Conservation (phyloP, 345 rosid genomes). For the Abelmoschus esculentus region DNA sequence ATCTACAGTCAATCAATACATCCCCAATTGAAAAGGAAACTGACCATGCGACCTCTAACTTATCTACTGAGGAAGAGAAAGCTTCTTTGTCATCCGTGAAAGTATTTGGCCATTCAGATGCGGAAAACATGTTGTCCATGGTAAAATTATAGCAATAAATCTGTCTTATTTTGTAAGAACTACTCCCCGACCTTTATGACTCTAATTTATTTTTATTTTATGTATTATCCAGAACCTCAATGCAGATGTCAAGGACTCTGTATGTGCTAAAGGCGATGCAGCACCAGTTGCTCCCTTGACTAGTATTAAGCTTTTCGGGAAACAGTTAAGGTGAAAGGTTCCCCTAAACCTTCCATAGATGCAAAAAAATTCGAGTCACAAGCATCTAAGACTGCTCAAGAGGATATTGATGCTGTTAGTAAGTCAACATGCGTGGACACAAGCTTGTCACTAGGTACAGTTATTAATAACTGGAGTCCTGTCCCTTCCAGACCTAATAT, state of each 20-base stretch:
- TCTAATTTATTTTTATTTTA: background rate
- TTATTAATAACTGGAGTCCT: background rate
- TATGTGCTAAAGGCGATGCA: constrained; percentile 13
- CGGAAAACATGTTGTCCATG: constrained; percentile 15
- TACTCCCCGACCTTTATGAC: background rate
- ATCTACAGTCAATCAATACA: constrained; percentile 24
- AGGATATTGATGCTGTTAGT: constrained; percentile 8
- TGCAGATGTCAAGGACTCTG: constrained; percentile 13
- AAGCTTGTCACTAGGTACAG: constrained; percentile 34
- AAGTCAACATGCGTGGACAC: constrained; percentile 24
- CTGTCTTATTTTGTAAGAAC: background rate
- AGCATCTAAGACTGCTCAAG: constrained; percentile 9
- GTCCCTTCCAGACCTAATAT: constrained; percentile 4
- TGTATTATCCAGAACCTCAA: constrained; percentile 25
- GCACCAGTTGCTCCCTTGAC: constrained; percentile 11
- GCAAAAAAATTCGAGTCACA: constrained; percentile 2
- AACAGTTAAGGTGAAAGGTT: constrained; percentile 37
- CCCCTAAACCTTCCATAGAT: constrained; percentile 18
- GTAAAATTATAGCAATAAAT: constrained; percentile 9
- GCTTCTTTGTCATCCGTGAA: constrained; percentile 8
- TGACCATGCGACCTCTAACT: constrained; percentile 26
- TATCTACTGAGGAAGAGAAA: constrained; percentile 26
- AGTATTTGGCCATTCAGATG: constrained; percentile 8
- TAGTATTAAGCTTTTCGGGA: constrained; percentile 68
- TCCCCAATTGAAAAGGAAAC: constrained; percentile 24